A percentile compares a stretch with the other conserved stretches of the same genome.
Conservation (phyloP, 129 eudicot species). For the Calendula officinalis region DNA sequence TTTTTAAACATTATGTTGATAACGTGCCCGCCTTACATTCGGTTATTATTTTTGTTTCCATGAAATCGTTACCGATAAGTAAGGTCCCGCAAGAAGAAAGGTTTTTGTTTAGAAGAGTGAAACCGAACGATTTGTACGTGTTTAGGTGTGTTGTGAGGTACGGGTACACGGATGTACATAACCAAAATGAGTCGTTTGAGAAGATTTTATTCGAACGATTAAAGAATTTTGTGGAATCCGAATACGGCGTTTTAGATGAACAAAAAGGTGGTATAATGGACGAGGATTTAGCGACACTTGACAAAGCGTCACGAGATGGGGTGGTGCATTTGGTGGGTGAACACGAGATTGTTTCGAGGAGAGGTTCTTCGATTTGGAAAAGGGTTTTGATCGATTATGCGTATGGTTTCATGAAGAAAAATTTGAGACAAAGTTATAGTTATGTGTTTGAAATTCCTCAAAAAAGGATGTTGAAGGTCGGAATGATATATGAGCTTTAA, state of each 20-base stretch:
- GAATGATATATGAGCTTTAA: slow-evolving; percentile 68
- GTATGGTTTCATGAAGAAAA: slow-evolving; percentile 58
- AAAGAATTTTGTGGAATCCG: slow-evolving; percentile 37
- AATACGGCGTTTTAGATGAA: slow-evolving; percentile 6
- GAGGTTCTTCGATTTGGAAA: slow-evolving; percentile 48
- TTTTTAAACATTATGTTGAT: slow-evolving; percentile 12
- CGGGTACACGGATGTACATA: slow-evolving; percentile 60
- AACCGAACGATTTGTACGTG: slow-evolving; percentile 46
- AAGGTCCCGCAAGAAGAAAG: slow-evolving; percentile 59
- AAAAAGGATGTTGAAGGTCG: slow-evolving; percentile 64
- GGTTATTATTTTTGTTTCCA: slow-evolving; percentile 57
- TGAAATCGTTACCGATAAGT: slow-evolving; percentile 60
- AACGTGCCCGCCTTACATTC: slow-evolving; percentile 72
- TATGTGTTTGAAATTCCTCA: slow-evolving; percentile 67
- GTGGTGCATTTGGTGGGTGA: slow-evolving; percentile 74
- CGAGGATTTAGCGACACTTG: slow-evolving; percentile 45
- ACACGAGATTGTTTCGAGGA: slow-evolving; percentile 52
- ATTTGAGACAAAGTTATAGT: slow-evolving; percentile 49
- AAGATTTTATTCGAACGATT: slow-evolving; percentile 41
- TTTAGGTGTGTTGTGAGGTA: slow-evolving; percentile 77
- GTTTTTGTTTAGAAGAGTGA: slow-evolving; percentile 58
- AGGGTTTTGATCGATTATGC: slow-evolving; percentile 59
- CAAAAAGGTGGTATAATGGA: slow-evolving; percentile 17
- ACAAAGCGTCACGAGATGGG: slow-evolving; percentile 48
- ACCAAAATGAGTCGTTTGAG: slow-evolving; percentile 58